Conservation (phyloP, 1,284 basidiomycete species). For the Butyriboletus appendiculatus region DNA sequence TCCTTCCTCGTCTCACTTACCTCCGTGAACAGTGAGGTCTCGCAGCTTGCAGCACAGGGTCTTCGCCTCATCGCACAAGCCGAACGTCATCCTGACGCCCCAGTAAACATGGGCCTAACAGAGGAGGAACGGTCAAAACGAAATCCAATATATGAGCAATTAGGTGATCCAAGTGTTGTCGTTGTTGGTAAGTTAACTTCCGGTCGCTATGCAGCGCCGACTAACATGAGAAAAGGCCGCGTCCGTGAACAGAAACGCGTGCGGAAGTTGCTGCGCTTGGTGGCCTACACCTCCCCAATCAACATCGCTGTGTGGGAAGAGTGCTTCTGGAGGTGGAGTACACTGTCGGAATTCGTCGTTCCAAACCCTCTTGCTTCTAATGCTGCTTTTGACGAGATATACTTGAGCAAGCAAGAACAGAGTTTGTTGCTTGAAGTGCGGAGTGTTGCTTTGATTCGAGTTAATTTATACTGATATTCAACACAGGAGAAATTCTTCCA, state of each 20-base stretch:
- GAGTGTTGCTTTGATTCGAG: not conserved
- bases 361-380: conserved; percentile 37
- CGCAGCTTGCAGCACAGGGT: conserved; percentile 65
- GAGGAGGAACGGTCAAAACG: conserved; percentile 67
- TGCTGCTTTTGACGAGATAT: conserved; percentile 37
- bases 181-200: conserved; percentile 57
- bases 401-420: conserved; percentile 38
- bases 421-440: conserved; percentile 44
- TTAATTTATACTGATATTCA: conserved; percentile 12
- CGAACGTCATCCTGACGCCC: conserved; percentile 59
- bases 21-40: conserved; percentile 64
- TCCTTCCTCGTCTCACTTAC: conserved; percentile 70
- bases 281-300: conserved; percentile 62
- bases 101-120: conserved; percentile 46
- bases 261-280: conserved; percentile 65
- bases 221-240: conserved; percentile 46
- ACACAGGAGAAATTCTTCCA: conserved; percentile 71
- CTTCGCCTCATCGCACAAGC: conserved; percentile 66
- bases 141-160: conserved; percentile 71
- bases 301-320: conserved; percentile 82
- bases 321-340: conserved; percentile 70
- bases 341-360: conserved; percentile 51
- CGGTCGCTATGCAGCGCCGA: not conserved
- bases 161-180: conserved; percentile 71
- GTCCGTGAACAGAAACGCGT: conserved; percentile 81